Conservation (phyloP, 2,329 filamentous ascomycete species). For the Fusarium xyrophilum region DNA sequence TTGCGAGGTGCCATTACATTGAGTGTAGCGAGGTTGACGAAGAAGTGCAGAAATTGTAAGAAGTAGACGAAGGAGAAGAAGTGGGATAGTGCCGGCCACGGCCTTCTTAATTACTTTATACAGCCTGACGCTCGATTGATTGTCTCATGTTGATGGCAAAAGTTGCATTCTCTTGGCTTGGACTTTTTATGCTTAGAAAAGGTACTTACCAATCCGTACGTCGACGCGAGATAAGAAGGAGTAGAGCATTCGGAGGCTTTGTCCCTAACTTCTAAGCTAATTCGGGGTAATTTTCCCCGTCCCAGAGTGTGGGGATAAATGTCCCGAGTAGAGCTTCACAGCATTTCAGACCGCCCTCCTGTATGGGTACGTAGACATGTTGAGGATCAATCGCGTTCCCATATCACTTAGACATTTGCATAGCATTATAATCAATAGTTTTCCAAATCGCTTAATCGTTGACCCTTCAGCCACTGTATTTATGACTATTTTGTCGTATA, state of each 20-base stretch:
- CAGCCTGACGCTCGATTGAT: rapidly evolving
- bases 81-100: neutral
- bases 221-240: neutral
- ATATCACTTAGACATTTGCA: too few relatives aligned
- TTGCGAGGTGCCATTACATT: slow-evolving; percentile 34
- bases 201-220: neutral
- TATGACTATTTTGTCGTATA: too few relatives aligned
- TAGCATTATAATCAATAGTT: rapidly evolving
- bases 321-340: neutral
- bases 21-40: rapidly evolving
- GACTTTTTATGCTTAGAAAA: rapidly evolving
- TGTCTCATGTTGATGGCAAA: neutral
- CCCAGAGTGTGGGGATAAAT: neutral
- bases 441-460: rapidly evolving
- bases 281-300: neutral
- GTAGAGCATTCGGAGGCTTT: neutral
- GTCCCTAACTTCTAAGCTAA: rapidly evolving
- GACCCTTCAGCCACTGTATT: too few relatives aligned
- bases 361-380: neutral
- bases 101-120: neutral
- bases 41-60: neutral
- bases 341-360: neutral
- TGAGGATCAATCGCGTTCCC: neutral
- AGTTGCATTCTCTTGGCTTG: neutral
- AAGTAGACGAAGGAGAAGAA: neutral